Base-by-base conservation (phyloP, 2,329 filamentous ascomycete genomes). In the Penicillium fuscoglaucum region DNA sequence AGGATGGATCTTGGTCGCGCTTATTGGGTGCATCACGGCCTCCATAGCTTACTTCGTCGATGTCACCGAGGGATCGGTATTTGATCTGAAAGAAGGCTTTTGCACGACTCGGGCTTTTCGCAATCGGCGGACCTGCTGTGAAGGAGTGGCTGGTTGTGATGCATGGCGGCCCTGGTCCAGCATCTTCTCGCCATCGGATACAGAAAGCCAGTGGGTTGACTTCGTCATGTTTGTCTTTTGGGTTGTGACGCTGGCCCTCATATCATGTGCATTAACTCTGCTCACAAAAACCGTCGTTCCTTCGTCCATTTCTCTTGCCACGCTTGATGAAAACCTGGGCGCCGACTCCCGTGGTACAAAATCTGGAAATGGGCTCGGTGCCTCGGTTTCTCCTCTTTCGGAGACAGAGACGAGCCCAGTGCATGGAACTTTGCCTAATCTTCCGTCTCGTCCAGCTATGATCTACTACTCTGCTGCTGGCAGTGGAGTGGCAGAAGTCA, bases 381-480 rank as follows among this genome's bases (percentile, higher is more conserved):
- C 26, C n/a, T 76, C 71, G 45, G 75, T 72, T 57, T 76, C 70
- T 52, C 72, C 73, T 17, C 79, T 74, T 53, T 77, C 76, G 9
- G 72, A 69, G 45, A 64, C 76, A 15, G 72, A 68, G 41, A 65
- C 74, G 45, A 80, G 70, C 61, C 79, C 72, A 24, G 35, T 39
- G 21, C 79, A 76, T 63, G 61, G 75, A 53, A 61, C 73, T 55
- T 60, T 68, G 47, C 59, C 70, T 37, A 59, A 68, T 49, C 26
- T 66, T 46, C 59, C 78, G 70, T 67, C 70, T 68, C 61, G 73
- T 0, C 84, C 88, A 2, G 90, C 91, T 1, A 96, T 96, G 88
- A 84, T 93, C 6, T 99, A 96, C 76, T 99, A 97, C 74, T 93
- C 95, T 8, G 95, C 93, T 58, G 93, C 93, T 43, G 95, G 95